Conservation (phyloP, 371 early-diverging fungal genomes). For the Rhizopus microsporus region DNA sequence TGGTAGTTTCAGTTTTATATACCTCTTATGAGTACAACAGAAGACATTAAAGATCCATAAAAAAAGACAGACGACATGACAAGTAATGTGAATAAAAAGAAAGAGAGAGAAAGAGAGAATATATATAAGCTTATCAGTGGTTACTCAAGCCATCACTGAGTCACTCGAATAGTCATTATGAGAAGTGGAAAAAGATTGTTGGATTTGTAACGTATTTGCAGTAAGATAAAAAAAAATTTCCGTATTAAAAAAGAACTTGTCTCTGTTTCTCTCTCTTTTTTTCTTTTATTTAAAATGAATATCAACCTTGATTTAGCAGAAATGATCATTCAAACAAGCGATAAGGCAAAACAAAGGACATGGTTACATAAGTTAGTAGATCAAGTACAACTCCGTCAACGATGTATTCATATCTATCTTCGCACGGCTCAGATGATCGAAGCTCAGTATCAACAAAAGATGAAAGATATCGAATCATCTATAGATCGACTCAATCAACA, state of each 20-base stretch:
- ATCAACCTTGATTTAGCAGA: constrained; percentile 20
- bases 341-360: constrained; percentile 11
- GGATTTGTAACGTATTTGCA: neutral
- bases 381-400: constrained; percentile 5
- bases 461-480: neutral
- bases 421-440: constrained; percentile 8
- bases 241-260: constrained; percentile 5
- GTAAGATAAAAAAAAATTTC: constrained; percentile 18
- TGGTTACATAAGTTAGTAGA: constrained; percentile 12
- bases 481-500: constrained; percentile 13
- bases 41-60: constrained; percentile 44
- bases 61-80: constrained; percentile 22
- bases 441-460: constrained; percentile 2
- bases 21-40: constrained; percentile 37
- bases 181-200: neutral
- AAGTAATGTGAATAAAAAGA: no score
- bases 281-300: constrained; percentile 7
- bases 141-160: constrained; percentile 17
- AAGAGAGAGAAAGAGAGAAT: no score
- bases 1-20: neutral
- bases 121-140: constrained; percentile 22
- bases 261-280: constrained; percentile 6
- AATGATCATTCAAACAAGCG: constrained; percentile 5
- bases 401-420: constrained; percentile 6
- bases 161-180: neutral